phyloP scores from a whole-genome alignment of 768 basidiomycete species.

The Hericium erinaceus region DNA sequence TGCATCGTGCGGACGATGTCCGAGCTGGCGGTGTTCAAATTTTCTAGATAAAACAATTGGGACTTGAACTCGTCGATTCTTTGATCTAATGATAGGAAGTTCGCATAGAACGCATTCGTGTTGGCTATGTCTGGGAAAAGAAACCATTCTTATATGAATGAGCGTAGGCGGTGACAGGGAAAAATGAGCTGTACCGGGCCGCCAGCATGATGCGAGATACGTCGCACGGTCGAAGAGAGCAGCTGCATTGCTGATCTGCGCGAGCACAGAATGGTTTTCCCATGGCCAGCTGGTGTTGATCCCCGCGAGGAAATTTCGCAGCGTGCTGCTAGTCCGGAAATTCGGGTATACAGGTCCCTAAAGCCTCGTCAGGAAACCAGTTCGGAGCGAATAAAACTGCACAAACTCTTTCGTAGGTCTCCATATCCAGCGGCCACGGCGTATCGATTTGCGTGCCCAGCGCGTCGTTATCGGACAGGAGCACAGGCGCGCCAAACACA shows the following conservation, averaged over 20 bases:
- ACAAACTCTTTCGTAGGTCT: constrained; percentile 13
- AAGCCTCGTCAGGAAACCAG: constrained; percentile 21
- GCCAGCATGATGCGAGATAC: constrained; percentile 35
- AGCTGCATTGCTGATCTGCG: constrained; percentile 43
- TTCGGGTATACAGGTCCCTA: constrained; percentile 39
- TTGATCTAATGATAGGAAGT: constrained; percentile 20
- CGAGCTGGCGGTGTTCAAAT: not conserved
- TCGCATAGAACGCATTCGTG: constrained; percentile 13
- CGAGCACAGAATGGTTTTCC: constrained; percentile 27
- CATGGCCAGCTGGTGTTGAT: constrained; percentile 23
- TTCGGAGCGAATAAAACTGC: constrained; percentile 4
- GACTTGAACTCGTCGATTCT: constrained; percentile 22
- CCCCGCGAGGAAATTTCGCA: constrained; percentile 38
- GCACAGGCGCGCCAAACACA: constrained; percentile 40
- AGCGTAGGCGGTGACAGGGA: not conserved
- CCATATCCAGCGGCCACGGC: constrained; percentile 29
- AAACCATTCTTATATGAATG: not conserved
- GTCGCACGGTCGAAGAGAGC: constrained; percentile 51
- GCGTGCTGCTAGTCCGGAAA: constrained; percentile 37
- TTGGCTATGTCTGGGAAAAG: constrained; percentile 4
- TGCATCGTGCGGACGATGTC: constrained; percentile 16
- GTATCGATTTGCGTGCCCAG: constrained; percentile 27
- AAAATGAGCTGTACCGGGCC: constrained; percentile 15
- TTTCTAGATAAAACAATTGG: constrained; percentile 14
- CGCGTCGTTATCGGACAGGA: constrained; percentile 48